Percentiles rank a stretch among this genome's conserved stretches.
These are phyloP conservation scores for Crithidia acanthocephali DNA, from an alignment of 208 protist genomes.

Conservation along the genomic window DNA sequence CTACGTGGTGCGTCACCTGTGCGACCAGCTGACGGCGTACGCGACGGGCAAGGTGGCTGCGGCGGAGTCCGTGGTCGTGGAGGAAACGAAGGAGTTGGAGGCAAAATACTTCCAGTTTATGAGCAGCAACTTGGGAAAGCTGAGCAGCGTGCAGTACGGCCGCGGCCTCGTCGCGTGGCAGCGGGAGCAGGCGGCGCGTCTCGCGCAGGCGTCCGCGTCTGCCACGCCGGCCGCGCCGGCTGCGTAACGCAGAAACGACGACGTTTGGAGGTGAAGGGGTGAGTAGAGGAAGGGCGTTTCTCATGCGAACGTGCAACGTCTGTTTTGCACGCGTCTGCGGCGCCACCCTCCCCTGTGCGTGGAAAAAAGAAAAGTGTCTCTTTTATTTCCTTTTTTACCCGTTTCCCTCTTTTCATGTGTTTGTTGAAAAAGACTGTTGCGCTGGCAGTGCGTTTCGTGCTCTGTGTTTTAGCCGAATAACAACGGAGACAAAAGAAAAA, in stretches of 20 bases:
- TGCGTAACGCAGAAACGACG: neutral
- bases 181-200: slow-evolving; percentile 22
- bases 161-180: slow-evolving; percentile 41
- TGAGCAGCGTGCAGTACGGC: slow-evolving; percentile 36
- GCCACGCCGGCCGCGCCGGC: slow-evolving; percentile 4
- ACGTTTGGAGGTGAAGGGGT: too few species aligned
- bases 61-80: slow-evolving; percentile 34
- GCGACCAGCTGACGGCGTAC: slow-evolving; percentile 58
- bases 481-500: too few species aligned
- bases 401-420: too few species aligned
- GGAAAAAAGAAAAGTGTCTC: too few species aligned
- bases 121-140: slow-evolving; percentile 21
- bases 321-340: too few species aligned
- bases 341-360: too few species aligned
- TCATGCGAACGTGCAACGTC: too few species aligned
- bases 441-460: too few species aligned
- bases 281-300: too few species aligned
- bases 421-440: neutral
- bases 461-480: too few species aligned
- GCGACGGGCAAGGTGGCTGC: slow-evolving; percentile 33
- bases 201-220: slow-evolving; percentile 5
- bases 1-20: slow-evolving; percentile 77
- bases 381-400: slow-evolving; percentile 4
- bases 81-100: slow-evolving; percentile 53
- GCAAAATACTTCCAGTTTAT: slow-evolving; percentile 46